Evolutionary conservation across 495 filamentous ascomycete species (phyloP).

Genomic region (Lepraria neglecta): DNA sequence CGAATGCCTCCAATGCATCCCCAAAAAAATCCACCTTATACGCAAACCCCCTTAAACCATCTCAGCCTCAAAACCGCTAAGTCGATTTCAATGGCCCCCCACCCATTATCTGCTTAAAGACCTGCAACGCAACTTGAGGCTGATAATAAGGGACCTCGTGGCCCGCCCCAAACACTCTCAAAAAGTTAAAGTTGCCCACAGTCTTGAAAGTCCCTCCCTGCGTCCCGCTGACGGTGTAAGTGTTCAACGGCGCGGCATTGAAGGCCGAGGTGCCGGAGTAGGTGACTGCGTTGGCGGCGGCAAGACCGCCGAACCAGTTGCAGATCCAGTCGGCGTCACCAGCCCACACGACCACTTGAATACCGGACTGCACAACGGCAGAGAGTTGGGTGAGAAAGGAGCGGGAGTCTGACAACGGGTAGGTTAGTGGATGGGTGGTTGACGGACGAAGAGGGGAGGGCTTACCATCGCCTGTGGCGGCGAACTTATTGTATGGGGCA

Average conservation of each 20-base stretch:
- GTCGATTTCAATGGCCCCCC: constrained; percentile 35
- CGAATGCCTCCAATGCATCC: no score
- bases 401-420: constrained; percentile 32
- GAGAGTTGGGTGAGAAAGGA: constrained; percentile 46
- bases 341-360: constrained; percentile 49
- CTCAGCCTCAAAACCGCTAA: constrained; percentile 8
- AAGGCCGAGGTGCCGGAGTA: constrained; percentile 39
- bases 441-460: background rate
- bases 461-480: constrained; percentile 43
- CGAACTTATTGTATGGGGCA: constrained; percentile 38
- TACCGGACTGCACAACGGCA: constrained; percentile 42
- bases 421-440: background rate
- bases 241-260: constrained; percentile 31
- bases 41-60: no score
- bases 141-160: constrained; percentile 49
- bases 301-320: constrained; percentile 47
- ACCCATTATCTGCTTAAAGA: constrained; percentile 47
- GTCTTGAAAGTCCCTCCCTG: constrained; percentile 47
- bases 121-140: constrained; percentile 44
- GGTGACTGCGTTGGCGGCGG: constrained; percentile 39
- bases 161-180: constrained; percentile 48
- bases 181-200: constrained; percentile 45
- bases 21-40: no score
- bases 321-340: constrained; percentile 54
- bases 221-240: constrained; percentile 46